These are phyloP conservation scores for Tephrocybe rancida DNA, from an alignment of 768 basidiomycete genomes.

Conservation along the genomic window DNA sequence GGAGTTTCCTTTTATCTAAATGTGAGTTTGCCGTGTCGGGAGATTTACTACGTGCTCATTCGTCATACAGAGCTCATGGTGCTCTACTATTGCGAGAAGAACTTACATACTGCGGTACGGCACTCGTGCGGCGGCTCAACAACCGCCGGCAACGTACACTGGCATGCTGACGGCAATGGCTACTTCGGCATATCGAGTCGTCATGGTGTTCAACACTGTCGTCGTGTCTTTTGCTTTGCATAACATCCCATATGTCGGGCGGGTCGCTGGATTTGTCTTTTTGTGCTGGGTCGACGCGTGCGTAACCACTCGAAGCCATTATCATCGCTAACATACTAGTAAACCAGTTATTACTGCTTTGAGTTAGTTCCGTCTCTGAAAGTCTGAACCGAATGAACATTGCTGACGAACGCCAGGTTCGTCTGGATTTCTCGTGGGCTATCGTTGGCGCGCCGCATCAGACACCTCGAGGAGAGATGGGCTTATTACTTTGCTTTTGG, in stretches of 20 bases:
- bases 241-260: conserved; percentile 67
- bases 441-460: conserved; percentile 66
- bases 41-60: not conserved
- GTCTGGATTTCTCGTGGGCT: conserved; percentile 78
- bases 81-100: conserved; percentile 72
- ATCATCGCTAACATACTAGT: not conserved
- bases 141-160: conserved; percentile 55
- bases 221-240: conserved; percentile 65
- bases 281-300: conserved; percentile 88
- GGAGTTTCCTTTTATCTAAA: conserved; percentile 81
- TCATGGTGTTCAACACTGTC: conserved; percentile 82
- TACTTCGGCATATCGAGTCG: conserved; percentile 77
- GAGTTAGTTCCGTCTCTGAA: conserved; percentile 52
- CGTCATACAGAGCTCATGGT: conserved; percentile 69
- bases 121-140: conserved; percentile 48
- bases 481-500: conserved; percentile 88
- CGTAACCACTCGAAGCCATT: conserved; percentile 34
- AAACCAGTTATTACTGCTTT: conserved; percentile 81
- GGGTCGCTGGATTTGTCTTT: conserved; percentile 64
- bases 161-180: conserved; percentile 76
- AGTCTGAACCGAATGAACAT: not conserved
- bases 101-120: conserved; percentile 76
- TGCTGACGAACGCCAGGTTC: conserved; percentile 49
- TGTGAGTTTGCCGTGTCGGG: conserved; percentile 45
- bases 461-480: conserved; percentile 87